These are phyloP conservation scores for Lentinus tigrinus DNA, from an alignment of 768 basidiomycete species.

Conservation along the genomic window DNA sequence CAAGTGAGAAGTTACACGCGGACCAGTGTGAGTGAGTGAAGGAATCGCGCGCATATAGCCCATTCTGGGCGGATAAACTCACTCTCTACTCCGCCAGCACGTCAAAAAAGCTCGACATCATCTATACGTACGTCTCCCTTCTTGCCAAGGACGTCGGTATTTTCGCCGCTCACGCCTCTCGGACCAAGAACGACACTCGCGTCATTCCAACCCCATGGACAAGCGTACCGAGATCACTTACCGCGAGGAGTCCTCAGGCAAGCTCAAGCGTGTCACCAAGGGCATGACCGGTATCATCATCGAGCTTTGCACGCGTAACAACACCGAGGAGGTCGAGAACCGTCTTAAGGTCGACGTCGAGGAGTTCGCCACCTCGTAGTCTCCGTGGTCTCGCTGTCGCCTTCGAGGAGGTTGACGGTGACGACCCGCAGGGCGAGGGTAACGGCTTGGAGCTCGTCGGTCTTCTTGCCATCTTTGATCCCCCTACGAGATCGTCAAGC, in stretches of 20 bases:
- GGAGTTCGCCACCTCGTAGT: slow-evolving; percentile 93
- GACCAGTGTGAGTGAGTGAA: too few relatives aligned
- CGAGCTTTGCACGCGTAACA: slow-evolving; percentile 96
- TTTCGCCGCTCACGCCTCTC: slow-evolving; percentile 92
- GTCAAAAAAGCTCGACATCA: slow-evolving; percentile 96
- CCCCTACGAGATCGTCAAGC: slow-evolving; percentile 99
- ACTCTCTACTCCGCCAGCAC: slow-evolving; percentile 99
- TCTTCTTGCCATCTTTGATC: slow-evolving; percentile 96
- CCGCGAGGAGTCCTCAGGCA: slow-evolving; percentile 88
- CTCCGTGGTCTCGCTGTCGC: slow-evolving; percentile 97
- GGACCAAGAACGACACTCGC: slow-evolving; percentile 93
- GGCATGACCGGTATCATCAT: slow-evolving; percentile 99
- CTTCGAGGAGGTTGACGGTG: slow-evolving; percentile 86
- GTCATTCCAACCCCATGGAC: slow-evolving; percentile 99
- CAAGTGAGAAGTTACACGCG: too few relatives aligned
- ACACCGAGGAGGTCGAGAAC: slow-evolving; percentile 90
- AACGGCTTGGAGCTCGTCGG: slow-evolving; percentile 98
- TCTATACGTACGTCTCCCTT: slow-evolving; percentile 89
- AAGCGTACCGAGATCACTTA: slow-evolving; percentile 99
- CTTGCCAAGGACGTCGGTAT: slow-evolving; percentile 89
- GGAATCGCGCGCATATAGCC: too few relatives aligned
- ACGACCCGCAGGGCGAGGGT: slow-evolving; percentile 82
- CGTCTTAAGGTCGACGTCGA: slow-evolving; percentile 93
- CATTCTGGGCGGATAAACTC: too few relatives aligned
- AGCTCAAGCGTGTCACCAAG: slow-evolving; percentile 98